These are phyloP conservation scores for Diaporthe helianthi DNA, from an alignment of 2,329 filamentous ascomycete species.

Conservation along the genomic window DNA sequence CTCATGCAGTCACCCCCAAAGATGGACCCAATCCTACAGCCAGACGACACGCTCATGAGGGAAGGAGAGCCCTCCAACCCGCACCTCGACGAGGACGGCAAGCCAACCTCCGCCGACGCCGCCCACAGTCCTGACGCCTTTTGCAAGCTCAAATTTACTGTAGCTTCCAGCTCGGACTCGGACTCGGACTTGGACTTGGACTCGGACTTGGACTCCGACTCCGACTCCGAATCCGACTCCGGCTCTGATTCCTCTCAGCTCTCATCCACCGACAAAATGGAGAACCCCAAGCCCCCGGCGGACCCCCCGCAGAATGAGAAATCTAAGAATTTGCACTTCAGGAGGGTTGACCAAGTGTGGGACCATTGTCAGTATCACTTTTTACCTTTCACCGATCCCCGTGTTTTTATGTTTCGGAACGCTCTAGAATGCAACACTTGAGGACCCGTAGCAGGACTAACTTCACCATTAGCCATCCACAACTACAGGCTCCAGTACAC, in stretches of 20 bases:
- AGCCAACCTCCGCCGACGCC: neutral
- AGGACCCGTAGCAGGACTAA: too few relatives aligned
- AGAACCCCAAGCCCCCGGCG: neutral
- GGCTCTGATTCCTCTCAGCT: slow-evolving; percentile 17
- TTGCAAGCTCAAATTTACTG: neutral
- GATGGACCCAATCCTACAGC: slow-evolving; percentile 28
- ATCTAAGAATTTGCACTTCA: slow-evolving; percentile 49
- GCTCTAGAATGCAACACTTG: too few relatives aligned
- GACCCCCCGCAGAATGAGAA: slow-evolving; percentile 17
- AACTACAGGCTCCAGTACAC: slow-evolving; percentile 63
- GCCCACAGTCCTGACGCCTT: neutral
- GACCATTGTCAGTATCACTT: too few relatives aligned
- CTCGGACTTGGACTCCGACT: too few relatives aligned
- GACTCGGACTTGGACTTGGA: slow-evolving; percentile 6
- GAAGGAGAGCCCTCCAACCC: slow-evolving; percentile 22
- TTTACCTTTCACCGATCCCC: too few relatives aligned
- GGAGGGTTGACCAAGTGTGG: slow-evolving; percentile 63
- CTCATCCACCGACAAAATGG: neutral
- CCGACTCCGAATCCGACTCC: neutral
- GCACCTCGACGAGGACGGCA: slow-evolving; percentile 21
- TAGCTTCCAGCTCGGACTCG: neutral
- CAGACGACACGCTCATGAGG: slow-evolving; percentile 12
- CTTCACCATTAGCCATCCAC: too few relatives aligned
- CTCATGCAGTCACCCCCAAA: neutral
- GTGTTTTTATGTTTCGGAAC: too few relatives aligned